A percentile compares a stretch with the other conserved stretches of the same genome.
These are phyloP conservation scores for Dictyophora rubrovolvata DNA, from an alignment of 768 basidiomycete genomes.

Conservation along the genomic window DNA sequence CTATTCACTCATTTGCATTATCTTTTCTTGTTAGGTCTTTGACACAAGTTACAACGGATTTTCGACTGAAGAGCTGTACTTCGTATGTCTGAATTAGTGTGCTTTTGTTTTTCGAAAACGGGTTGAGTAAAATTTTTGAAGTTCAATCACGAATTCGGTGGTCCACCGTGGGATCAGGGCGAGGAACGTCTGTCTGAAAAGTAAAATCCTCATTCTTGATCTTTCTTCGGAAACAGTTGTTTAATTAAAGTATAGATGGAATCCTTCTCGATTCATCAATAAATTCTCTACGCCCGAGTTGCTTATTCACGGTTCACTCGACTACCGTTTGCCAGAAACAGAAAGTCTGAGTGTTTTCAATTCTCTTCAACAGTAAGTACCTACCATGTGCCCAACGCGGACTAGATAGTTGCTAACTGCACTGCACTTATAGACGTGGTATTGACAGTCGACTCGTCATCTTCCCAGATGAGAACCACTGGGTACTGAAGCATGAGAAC, in stretches of 20 bases:
- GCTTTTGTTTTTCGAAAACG: not conserved
- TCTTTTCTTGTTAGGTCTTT: conserved; percentile 41
- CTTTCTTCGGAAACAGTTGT: not conserved
- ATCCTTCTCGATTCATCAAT: conserved; percentile 68
- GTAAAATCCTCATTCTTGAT: conserved; percentile 33
- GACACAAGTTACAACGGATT: conserved; percentile 74
- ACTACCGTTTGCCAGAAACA: conserved; percentile 78
- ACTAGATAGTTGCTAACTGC: conserved; percentile 4
- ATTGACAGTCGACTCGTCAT: conserved; percentile 70
- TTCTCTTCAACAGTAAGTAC: conserved; percentile 67
- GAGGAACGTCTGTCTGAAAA: conserved; percentile 40
- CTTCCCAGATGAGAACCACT: conserved; percentile 89
- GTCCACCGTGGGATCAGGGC: conserved; percentile 61
- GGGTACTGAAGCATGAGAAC: conserved; percentile 77
- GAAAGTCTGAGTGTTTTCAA: conserved; percentile 82
- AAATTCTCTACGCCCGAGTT: conserved; percentile 85
- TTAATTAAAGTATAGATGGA: conserved; percentile 38
- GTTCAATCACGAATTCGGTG: conserved; percentile 86
- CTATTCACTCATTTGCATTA: not conserved
- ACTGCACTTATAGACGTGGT: conserved; percentile 37
- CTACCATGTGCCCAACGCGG: conserved; percentile 10
- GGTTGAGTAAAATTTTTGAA: conserved; percentile 19
- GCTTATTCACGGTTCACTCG: conserved; percentile 79
- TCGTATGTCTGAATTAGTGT: conserved; percentile 55
- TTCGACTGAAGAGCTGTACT: conserved; percentile 86